Conservation (phyloP, 2,329 filamentous ascomycete genomes). For the Xylariaceae sp. region DNA sequence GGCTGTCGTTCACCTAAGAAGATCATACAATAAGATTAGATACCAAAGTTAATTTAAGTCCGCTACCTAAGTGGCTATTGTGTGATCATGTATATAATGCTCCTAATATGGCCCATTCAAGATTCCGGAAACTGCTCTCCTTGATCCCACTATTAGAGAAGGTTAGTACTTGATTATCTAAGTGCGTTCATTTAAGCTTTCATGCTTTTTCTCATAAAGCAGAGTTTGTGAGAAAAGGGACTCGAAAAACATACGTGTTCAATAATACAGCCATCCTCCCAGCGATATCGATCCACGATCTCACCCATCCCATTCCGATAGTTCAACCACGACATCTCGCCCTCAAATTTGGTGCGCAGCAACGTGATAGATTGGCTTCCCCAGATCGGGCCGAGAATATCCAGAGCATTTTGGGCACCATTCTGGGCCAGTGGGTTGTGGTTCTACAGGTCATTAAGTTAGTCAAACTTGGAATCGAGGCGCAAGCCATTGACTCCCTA, state of each 20-base stretch:
- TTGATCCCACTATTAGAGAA: neutral
- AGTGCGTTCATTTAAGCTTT: neutral
- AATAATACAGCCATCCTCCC: slow-evolving; percentile 32
- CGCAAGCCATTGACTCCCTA: neutral
- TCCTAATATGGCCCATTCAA: neutral
- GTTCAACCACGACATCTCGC: slow-evolving; percentile 31
- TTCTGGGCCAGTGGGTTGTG: slow-evolving; percentile 29
- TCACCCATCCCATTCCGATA: slow-evolving; percentile 26
- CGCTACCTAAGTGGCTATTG: too few species aligned
- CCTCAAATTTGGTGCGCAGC: slow-evolving; percentile 29
- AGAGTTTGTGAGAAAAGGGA: neutral
- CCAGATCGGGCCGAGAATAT: slow-evolving; percentile 32
- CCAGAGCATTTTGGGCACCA: slow-evolving; percentile 27
- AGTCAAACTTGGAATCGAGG: neutral
- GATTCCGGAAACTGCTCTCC: neutral
- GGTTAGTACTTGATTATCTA: neutral
- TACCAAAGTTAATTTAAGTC: too few species aligned
- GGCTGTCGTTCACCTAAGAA: too few species aligned
- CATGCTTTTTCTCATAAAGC: neutral
- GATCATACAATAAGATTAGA: too few species aligned
- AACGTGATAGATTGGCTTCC: slow-evolving; percentile 29
- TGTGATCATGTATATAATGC: neutral
- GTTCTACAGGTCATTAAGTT: slow-evolving; percentile 17
- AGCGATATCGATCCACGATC: slow-evolving; percentile 31
- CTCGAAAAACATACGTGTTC: slow-evolving; percentile 26